Conservation (phyloP, 129 eudicot genomes). For the Pittosporum tobira region DNA sequence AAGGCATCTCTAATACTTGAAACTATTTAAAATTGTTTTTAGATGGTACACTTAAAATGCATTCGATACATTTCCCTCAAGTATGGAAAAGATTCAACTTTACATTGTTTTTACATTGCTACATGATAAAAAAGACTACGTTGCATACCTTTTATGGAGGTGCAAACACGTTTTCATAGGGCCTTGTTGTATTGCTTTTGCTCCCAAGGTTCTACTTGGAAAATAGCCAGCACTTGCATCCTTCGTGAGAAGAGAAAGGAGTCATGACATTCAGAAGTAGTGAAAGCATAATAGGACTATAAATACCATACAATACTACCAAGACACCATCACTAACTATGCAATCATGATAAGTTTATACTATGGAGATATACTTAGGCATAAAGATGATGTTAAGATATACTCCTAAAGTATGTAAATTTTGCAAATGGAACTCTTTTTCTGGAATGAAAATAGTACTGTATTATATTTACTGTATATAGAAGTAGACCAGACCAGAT, state of each 20-base stretch:
- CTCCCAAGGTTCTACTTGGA: slow-evolving; percentile 35
- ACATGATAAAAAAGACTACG: background rate
- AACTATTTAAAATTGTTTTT: too few species aligned
- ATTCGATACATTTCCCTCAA: background rate
- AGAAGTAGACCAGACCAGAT: too few species aligned
- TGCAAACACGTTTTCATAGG: slow-evolving; percentile 22
- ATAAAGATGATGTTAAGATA: too few species aligned
- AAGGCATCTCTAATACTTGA: too few species aligned
- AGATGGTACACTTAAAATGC: too few species aligned
- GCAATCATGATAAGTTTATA: too few species aligned
- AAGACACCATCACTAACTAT: background rate
- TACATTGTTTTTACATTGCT: background rate
- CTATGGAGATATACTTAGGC: too few species aligned
- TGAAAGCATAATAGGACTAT: background rate
- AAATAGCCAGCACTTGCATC: slow-evolving; percentile 56
- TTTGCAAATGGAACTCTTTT: too few species aligned
- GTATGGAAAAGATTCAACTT: too few species aligned
- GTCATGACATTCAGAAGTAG: background rate
- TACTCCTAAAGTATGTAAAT: too few species aligned
- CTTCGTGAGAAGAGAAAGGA: slow-evolving; percentile 20
- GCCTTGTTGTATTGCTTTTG: slow-evolving; percentile 36
- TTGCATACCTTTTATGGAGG: background rate
- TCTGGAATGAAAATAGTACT: too few species aligned
- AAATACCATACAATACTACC: background rate
- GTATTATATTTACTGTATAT: too few species aligned